Conservation (phyloP, 345 rosid genomes). For the Eucalyptus rudis region DNA sequence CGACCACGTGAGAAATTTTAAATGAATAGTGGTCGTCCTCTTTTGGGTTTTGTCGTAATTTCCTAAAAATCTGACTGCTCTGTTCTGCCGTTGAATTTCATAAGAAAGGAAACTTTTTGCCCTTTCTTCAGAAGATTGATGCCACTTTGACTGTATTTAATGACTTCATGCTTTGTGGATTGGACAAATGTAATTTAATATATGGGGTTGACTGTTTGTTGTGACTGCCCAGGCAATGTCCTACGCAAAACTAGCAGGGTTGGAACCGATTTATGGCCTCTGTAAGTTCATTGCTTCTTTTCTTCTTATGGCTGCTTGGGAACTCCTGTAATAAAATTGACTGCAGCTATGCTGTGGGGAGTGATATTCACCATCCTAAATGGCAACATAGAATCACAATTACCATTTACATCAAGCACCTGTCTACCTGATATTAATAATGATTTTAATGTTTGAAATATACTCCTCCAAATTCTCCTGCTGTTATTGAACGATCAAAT, state of each 20-base stretch:
- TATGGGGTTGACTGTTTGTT: neutral
- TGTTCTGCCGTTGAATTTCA: neutral
- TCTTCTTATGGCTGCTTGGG: neutral
- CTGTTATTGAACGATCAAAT: neutral
- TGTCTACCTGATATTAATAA: neutral
- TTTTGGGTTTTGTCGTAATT: neutral
- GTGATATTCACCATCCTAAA: neutral
- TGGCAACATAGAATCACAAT: neutral
- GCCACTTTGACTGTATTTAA: neutral
- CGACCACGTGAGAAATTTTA: neutral
- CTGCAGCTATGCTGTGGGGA: neutral
- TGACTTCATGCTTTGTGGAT: neutral
- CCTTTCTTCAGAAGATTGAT: neutral
- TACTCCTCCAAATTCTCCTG: neutral
- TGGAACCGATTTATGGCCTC: constrained; percentile 79
- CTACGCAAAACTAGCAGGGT: constrained; percentile 96
- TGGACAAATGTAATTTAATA: neutral
- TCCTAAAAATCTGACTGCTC: neutral
- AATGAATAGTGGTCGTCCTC: neutral
- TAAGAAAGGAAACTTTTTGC: neutral
- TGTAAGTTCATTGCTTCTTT: constrained; percentile 42
- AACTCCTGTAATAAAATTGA: neutral
- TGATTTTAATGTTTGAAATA: neutral
- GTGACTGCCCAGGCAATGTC: constrained; percentile 86
- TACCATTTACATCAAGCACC: neutral